Evolutionary conservation across 1,284 basidiomycete species (phyloP).

Genomic region (Ganoderma lingzhi): DNA sequence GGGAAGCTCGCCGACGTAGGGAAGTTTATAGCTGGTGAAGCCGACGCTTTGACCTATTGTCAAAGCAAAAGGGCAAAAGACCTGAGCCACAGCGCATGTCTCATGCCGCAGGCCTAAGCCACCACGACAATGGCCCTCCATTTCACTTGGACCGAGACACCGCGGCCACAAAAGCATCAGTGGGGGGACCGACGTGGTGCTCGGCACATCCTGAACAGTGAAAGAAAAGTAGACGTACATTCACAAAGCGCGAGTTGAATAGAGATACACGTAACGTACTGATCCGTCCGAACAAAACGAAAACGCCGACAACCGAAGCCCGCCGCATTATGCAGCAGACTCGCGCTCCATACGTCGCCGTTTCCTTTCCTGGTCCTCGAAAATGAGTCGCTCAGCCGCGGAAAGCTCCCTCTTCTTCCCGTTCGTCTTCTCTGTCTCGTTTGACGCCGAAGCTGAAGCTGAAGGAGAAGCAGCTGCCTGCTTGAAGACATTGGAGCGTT

Average conservation of each 20-base stretch:
- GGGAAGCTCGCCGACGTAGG: slow-evolving; percentile 8
- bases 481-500: slow-evolving; percentile 83
- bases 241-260: slow-evolving; percentile 20
- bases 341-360: slow-evolving; percentile 73
- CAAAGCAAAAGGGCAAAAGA: slow-evolving; percentile 19
- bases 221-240: slow-evolving; percentile 26
- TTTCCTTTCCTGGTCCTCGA: slow-evolving; percentile 90
- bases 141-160: slow-evolving; percentile 5
- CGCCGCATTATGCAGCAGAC: slow-evolving; percentile 31
- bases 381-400: slow-evolving; percentile 85
- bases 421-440: slow-evolving; percentile 32
- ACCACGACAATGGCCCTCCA: slow-evolving; percentile 6
- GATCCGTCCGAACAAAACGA: slow-evolving; percentile 15
- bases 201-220: slow-evolving; percentile 1
- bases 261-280: slow-evolving; percentile 36
- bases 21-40: slow-evolving; percentile 21
- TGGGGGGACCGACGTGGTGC: neutral
- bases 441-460: slow-evolving; percentile 24
- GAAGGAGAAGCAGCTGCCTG: slow-evolving; percentile 40
- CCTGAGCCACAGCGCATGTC: slow-evolving; percentile 12
- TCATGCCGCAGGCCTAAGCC: slow-evolving; percentile 19
- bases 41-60: slow-evolving; percentile 26
- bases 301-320: slow-evolving; percentile 3
- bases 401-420: slow-evolving; percentile 72
- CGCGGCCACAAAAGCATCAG: slow-evolving; percentile 13